Conservation (phyloP, 2,329 filamentous ascomycete genomes). For the Nannizziopsis arthrosporioides region DNA sequence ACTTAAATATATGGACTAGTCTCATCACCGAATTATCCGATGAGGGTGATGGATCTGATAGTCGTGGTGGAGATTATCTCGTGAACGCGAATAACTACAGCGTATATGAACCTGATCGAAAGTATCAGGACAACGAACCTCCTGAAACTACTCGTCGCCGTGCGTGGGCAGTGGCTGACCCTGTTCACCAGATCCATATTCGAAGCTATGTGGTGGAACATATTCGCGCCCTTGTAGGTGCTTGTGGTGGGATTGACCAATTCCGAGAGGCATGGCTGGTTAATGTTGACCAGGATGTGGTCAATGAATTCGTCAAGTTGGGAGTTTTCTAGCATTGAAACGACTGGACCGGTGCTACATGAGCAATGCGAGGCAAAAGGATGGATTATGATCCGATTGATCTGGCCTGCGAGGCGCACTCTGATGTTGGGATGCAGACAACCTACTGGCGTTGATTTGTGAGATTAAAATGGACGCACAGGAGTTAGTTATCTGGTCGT, state of each 20-base stretch:
- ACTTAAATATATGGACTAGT: conserved; percentile 39
- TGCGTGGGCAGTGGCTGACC: conserved; percentile 31
- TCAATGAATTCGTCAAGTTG: conserved; percentile 20
- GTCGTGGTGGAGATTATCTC: conserved; percentile 31
- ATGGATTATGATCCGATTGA: too few relatives aligned
- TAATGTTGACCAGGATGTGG: conserved; percentile 35
- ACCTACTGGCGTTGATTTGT: too few relatives aligned
- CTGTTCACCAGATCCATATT: conserved; percentile 35
- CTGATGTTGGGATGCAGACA: too few relatives aligned
- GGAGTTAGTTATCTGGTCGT: too few relatives aligned
- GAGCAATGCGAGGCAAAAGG: too few relatives aligned
- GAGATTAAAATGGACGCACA: too few relatives aligned
- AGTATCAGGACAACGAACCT: conserved; percentile 26
- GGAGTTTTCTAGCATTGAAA: conserved; percentile 8
- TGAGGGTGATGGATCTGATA: conserved; percentile 28
- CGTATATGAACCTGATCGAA: conserved; percentile 23
- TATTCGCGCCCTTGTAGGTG: conserved; percentile 29
- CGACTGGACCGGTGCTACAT: too few relatives aligned
- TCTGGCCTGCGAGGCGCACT: too few relatives aligned
- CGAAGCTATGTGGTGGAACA: conserved; percentile 35
- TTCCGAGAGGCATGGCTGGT: conserved; percentile 35
- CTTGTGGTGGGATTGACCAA: conserved; percentile 31
- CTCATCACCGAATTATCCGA: conserved; percentile 36
- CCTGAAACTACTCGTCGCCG: conserved; percentile 34
- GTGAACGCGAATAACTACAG: conserved; percentile 26